A percentile compares a stretch with the other conserved stretches of the same genome.
phyloP scores from a whole-genome alignment of 2,329 filamentous ascomycete species.

The Zasmidium cellare region DNA sequence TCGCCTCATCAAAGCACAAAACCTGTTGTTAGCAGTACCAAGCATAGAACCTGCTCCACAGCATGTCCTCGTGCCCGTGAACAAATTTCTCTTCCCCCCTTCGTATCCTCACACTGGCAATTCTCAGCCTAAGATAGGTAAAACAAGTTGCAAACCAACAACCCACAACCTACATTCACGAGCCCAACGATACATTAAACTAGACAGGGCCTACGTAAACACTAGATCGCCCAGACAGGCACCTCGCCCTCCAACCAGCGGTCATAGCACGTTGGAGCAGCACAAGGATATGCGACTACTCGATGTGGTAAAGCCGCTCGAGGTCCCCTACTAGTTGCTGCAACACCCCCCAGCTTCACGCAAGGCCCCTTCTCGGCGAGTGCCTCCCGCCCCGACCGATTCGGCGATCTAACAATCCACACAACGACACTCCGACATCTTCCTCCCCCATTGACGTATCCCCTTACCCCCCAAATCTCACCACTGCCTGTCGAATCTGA shows the following conservation, averaged over 20 bases:
- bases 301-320: not conserved
- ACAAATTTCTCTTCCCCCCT: not conserved
- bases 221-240: not conserved
- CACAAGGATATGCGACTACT: slow-evolving; percentile 8
- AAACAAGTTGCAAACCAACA: not conserved
- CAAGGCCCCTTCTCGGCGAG: not conserved
- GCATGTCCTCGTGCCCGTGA: not conserved
- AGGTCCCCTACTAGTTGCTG: not conserved
- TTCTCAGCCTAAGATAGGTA: not conserved
- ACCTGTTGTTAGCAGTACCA: too few relatives aligned
- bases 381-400: not conserved
- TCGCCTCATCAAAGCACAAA: not conserved
- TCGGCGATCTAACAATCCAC: too few relatives aligned
- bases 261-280: not conserved
- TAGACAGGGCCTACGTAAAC: not conserved
- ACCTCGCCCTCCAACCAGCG: not conserved
- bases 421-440: too few relatives aligned
- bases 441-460: too few relatives aligned
- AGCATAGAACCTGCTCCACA: too few relatives aligned
- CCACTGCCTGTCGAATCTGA: too few relatives aligned
- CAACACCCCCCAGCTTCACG: not conserved
- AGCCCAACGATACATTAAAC: not conserved
- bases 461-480: too few relatives aligned
- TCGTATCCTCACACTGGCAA: not conserved
- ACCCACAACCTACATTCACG: not conserved